Conservation (phyloP, 2,329 filamentous ascomycete species). For the Aotearoamyces nothofagi region DNA sequence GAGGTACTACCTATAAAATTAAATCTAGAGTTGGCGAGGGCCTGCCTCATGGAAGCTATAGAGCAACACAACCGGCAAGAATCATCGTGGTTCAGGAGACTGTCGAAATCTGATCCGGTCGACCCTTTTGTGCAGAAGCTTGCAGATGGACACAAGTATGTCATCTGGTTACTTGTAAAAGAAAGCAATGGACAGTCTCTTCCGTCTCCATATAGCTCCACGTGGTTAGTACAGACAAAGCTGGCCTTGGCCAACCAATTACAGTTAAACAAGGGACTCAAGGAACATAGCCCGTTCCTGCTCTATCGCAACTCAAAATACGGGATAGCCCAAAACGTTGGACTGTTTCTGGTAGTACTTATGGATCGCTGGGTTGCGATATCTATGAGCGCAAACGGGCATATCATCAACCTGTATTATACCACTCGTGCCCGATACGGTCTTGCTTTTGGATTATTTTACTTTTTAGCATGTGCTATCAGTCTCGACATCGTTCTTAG, state of each 20-base stretch:
- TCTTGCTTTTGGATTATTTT: conserved; percentile 23
- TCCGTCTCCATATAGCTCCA: conserved; percentile 17
- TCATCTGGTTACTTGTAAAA: conserved; percentile 22
- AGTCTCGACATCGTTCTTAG: conserved; percentile 21
- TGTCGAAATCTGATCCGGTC: background rate
- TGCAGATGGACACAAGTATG: conserved; percentile 8
- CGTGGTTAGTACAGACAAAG: conserved; percentile 22
- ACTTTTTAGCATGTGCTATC: conserved; percentile 23
- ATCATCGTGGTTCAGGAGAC: no score
- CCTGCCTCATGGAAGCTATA: background rate
- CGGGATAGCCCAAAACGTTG: conserved; percentile 22
- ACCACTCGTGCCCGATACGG: conserved; percentile 21
- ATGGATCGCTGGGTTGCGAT: conserved; percentile 25
- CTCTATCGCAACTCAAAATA: conserved; percentile 22
- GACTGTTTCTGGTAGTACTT: conserved; percentile 23
- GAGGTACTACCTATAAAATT: background rate
- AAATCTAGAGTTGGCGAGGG: background rate
- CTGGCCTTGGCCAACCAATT: conserved; percentile 21
- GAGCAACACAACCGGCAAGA: no score
- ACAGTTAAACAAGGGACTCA: conserved; percentile 21
- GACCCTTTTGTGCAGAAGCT: conserved; percentile 1
- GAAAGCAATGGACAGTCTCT: conserved; percentile 16
- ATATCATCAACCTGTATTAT: conserved; percentile 17
- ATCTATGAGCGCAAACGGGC: conserved; percentile 18
- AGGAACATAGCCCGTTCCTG: conserved; percentile 24